These are phyloP conservation scores for Penicillium steckii DNA, from an alignment of 495 filamentous ascomycete genomes.

Conservation along the genomic window DNA sequence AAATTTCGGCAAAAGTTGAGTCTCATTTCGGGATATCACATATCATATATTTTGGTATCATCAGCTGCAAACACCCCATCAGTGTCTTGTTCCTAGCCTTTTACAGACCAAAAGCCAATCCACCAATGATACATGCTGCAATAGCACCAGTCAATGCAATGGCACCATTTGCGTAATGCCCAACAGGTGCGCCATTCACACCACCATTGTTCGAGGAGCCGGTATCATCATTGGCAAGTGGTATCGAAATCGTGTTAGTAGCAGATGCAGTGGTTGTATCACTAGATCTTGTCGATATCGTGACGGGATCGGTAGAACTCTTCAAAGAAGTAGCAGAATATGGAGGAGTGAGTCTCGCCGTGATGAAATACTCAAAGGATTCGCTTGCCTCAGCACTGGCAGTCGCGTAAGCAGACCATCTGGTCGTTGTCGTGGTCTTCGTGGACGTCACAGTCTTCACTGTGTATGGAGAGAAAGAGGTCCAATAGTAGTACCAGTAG, in stretches of 20 bases:
- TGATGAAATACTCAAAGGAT: conserved; percentile 2
- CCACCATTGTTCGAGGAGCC: not conserved
- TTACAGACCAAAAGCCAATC: conserved; percentile 23
- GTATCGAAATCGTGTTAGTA: not conserved
- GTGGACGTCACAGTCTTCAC: conserved; percentile 21
- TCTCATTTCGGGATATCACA: too few relatives aligned
- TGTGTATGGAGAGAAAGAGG: conserved; percentile 19
- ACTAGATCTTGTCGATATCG: not conserved
- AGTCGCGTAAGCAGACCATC: conserved; percentile 17
- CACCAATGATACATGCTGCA: conserved; percentile 13
- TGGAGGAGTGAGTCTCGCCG: conserved; percentile 3
- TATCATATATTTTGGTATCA: too few relatives aligned
- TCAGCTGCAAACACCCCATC: too few relatives aligned
- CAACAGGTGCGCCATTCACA: not conserved
- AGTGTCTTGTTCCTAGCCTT: too few relatives aligned
- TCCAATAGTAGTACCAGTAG: conserved; percentile 26
- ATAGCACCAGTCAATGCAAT: conserved; percentile 1
- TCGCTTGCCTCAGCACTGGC: conserved; percentile 9
- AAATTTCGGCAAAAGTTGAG: too few relatives aligned
- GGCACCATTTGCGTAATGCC: not conserved
- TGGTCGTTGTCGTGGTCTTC: conserved; percentile 11
- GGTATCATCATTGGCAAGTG: not conserved
- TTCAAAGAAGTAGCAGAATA: conserved; percentile 19
- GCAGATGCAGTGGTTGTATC: not conserved
- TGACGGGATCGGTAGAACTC: conserved; percentile 11